Evolutionary conservation across 192 early-diverging fungal genomes (phyloP).

Genomic region (Linnemannia exigua): DNA sequence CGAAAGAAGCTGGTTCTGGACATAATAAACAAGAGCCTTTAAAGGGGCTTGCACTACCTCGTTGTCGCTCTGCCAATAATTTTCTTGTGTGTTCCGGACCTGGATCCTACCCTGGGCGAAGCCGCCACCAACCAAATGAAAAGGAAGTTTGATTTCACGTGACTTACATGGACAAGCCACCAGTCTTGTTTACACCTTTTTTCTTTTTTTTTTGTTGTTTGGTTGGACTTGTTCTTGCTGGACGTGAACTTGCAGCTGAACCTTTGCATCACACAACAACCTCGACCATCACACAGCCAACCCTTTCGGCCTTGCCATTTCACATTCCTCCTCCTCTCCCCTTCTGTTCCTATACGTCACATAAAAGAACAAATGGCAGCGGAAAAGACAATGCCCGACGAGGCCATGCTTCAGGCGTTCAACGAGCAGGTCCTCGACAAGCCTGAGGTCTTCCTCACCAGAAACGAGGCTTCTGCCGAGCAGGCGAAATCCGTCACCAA

Average conservation of each 20-base stretch:
- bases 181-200: background rate
- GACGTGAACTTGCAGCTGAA: background rate
- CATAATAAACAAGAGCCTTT: conserved; percentile 66
- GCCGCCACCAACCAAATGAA: background rate
- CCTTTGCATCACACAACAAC: conserved; percentile 1
- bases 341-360: background rate
- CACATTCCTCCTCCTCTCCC: background rate
- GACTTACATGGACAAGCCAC: background rate
- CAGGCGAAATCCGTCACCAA: conserved; percentile 63
- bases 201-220: background rate
- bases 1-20: conserved; percentile 83
- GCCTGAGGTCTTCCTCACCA: conserved; percentile 64
- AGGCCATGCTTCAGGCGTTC: conserved; percentile 43
- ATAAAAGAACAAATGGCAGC: background rate
- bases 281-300: background rate
- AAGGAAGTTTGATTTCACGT: background rate
- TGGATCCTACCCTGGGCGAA: background rate
- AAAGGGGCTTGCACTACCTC: background rate
- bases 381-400: conserved; percentile 39
- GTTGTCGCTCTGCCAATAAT: too few species aligned
- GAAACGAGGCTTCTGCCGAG: conserved; percentile 48
- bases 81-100: too few species aligned
- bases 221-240: background rate
- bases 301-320: background rate
- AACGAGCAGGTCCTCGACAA: conserved; percentile 62